A percentile compares a stretch with the other conserved stretches of the same genome.
Conservation (phyloP, 345 rosid species). For the Dipteronia sinensis region DNA sequence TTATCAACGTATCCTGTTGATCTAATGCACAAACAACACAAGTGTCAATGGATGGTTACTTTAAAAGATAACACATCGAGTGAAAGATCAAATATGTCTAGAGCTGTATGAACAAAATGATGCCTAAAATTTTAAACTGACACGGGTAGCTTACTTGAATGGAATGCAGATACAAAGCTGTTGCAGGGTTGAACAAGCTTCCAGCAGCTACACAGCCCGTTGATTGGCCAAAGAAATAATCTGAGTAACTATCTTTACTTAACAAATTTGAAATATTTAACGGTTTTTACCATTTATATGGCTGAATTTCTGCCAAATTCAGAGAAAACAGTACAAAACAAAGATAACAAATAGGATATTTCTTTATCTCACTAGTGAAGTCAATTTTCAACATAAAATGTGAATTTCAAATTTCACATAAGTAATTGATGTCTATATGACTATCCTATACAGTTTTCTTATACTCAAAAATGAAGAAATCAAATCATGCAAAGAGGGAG, state of each 20-base stretch:
- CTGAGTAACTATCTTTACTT: constrained; percentile 2
- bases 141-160: constrained; percentile 57
- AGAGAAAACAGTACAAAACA: neutral
- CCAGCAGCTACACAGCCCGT: constrained; percentile 91
- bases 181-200: constrained; percentile 88
- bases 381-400: neutral
- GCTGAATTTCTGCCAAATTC: neutral
- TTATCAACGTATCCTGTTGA: constrained; percentile 75
- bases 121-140: too few species aligned
- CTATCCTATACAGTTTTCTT: too few species aligned
- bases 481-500: too few species aligned
- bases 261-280: neutral
- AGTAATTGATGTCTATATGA: neutral
- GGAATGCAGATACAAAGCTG: constrained; percentile 82
- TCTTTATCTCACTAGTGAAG: neutral
- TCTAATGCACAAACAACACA: constrained; percentile 70
- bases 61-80: constrained; percentile 27
- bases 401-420: neutral
- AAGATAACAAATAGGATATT: neutral
- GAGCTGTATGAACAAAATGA: too few species aligned
- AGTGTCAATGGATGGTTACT: constrained; percentile 69
- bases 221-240: constrained; percentile 26
- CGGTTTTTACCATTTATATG: neutral
- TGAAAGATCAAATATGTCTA: neutral
- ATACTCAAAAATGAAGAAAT: too few species aligned